Evolutionary conservation across 2,329 filamentous ascomycete genomes (phyloP), one percentile per base, ranked within the genome.

Genomic region (Albophoma yamanashiensis): DNA sequence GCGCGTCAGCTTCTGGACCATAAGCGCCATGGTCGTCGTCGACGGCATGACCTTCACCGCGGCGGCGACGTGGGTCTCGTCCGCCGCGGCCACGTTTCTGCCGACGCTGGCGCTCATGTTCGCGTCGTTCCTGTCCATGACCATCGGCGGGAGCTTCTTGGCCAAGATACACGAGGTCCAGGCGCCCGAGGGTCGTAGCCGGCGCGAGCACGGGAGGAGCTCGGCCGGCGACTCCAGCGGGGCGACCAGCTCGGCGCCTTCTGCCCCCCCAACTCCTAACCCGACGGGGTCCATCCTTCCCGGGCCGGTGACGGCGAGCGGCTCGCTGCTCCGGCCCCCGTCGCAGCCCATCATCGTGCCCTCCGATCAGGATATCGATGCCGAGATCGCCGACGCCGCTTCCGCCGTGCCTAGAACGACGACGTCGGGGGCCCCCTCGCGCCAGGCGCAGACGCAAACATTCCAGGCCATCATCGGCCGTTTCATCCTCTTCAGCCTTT

Each of bases 1-100:
- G 4, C 78, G 86, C 22, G 80, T 88, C 65, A 88, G 85, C 70
- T 85, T 88, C 68, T 81, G 80, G 68, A 87, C 85, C 0, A 77
- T 82, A 31, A 78, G 79, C 57, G 78, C 82, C 63, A 87, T 88
- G 82, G 74, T 86, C 39, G 75, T 88, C 60, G 82, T 82, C 20
- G 86, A 89, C 65, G 83, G 82, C 14, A 75, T 87, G 63, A 75
- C 82, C 4, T 86, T 87, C 63, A 76, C 76, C 2, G 77, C 77
- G n/a, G 79, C 80, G n/a, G 78, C 76, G 14, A 81, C 76, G 4
- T 85, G 78, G 82, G 79, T 78, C 58, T 76, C 83, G 42, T 81
- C 81, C 15, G 81, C 82, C 1, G 77, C 79, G 2, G 78, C 80
- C 45, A 83, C 75, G 17, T 82, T 86, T 55, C 73, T 87, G 6